phyloP scores from a whole-genome alignment of 108 stramenopile species.

The Discostella stelligeroides region DNA sequence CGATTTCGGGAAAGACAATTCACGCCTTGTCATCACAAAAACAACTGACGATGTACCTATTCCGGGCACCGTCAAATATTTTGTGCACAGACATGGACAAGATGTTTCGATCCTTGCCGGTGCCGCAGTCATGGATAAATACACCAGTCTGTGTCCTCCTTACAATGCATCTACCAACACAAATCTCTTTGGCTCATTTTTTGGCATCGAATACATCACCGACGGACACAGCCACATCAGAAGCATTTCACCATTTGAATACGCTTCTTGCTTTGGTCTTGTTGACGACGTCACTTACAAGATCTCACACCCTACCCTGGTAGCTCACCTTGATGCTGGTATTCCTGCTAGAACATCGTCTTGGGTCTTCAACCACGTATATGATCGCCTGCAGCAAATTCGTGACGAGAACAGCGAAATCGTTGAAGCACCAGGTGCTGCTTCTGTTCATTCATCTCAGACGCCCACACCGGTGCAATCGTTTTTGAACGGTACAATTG shows the following conservation, averaged over 20 bases:
- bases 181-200: neutral
- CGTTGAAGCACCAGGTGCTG: neutral
- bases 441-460: neutral
- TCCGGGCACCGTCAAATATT: neutral
- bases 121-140: neutral
- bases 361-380: neutral
- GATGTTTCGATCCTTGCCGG: neutral
- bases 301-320: too few relatives aligned
- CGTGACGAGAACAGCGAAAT: neutral
- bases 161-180: neutral
- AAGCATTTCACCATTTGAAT: neutral
- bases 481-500: too few relatives aligned
- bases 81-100: neutral
- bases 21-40: neutral
- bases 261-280: neutral
- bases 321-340: neutral
- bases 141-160: neutral
- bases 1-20: neutral
- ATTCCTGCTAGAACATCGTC: conserved; percentile 13
- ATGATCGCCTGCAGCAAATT: neutral
- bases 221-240: neutral
- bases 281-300: neutral
- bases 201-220: neutral
- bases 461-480: neutral
- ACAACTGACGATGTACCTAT: neutral